These are phyloP conservation scores for Gossypium ekmanianum DNA, from an alignment of 345 rosid genomes.

Conservation along the genomic window DNA sequence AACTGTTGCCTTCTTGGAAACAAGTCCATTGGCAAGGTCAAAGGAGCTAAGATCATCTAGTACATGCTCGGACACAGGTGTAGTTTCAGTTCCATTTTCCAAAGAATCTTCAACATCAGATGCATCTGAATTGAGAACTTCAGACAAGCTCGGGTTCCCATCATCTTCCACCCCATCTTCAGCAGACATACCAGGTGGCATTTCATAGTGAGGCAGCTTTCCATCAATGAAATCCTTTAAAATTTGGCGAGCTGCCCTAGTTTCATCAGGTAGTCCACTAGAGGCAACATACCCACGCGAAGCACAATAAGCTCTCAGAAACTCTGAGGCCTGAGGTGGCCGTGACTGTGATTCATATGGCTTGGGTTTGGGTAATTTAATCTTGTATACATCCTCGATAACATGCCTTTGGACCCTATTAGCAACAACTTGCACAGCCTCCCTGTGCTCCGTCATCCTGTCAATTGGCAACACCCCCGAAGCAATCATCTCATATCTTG, in stretches of 20 bases:
- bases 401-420: conserved; percentile 60
- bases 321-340: conserved; percentile 74
- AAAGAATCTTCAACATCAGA: conserved; percentile 38
- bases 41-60: conserved; percentile 72
- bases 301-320: conserved; percentile 68
- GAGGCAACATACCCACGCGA: conserved; percentile 81
- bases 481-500: conserved; percentile 86
- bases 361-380: conserved; percentile 79
- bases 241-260: conserved; percentile 78
- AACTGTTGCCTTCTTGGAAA: conserved; percentile 34
- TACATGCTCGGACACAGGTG: conserved; percentile 44
- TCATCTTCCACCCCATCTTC: conserved; percentile 32
- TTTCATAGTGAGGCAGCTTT: conserved; percentile 66
- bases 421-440: conserved; percentile 87
- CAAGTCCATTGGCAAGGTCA: conserved; percentile 66
- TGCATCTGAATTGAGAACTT: conserved; percentile 35
- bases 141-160: conserved; percentile 23
- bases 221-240: conserved; percentile 83
- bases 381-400: conserved; percentile 68
- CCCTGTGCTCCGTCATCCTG: conserved; percentile 84
- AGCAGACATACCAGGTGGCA: conserved; percentile 59
- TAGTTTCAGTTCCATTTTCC: conserved; percentile 21
- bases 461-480: conserved; percentile 92
- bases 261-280: conserved; percentile 95
- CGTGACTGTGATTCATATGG: conserved; percentile 69